Evolutionary conservation across 768 basidiomycete species (phyloP).

Genomic region (Fomitopsis serialis): DNA sequence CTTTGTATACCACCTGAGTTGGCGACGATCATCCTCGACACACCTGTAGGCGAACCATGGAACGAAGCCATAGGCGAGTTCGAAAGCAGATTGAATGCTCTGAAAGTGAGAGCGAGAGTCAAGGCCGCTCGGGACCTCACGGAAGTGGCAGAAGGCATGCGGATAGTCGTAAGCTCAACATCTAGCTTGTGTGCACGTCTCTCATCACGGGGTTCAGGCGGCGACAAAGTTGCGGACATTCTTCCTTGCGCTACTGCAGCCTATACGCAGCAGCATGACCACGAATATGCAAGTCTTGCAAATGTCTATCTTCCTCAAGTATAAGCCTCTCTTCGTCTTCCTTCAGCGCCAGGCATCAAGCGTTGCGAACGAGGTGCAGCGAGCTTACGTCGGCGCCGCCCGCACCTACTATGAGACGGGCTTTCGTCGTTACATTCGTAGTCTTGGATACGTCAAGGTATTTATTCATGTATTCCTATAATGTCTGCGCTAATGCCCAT

Average conservation of each 20-base stretch:
- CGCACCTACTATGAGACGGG: constrained; percentile 95
- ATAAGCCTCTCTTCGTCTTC: constrained; percentile 76
- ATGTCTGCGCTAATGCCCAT: background rate
- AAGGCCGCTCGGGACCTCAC: constrained; percentile 81
- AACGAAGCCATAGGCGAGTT: constrained; percentile 76
- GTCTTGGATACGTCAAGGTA: constrained; percentile 76
- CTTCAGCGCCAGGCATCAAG: constrained; percentile 75
- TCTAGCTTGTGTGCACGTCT: background rate
- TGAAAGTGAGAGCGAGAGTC: constrained; percentile 73
- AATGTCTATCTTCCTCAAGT: constrained; percentile 80
- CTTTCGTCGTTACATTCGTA: constrained; percentile 84
- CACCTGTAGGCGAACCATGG: constrained; percentile 86
- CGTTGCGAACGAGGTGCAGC: constrained; percentile 83
- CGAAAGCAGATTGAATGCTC: constrained; percentile 63
- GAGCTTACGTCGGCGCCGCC: constrained; percentile 78
- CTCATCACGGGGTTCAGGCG: constrained; percentile 43
- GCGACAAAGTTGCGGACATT: constrained; percentile 85
- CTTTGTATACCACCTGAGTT: constrained; percentile 80
- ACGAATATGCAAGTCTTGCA: constrained; percentile 94
- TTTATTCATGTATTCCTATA: constrained; percentile 3
- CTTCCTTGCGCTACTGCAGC: constrained; percentile 78
- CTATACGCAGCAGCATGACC: constrained; percentile 77
- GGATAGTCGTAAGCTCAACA: constrained; percentile 69
- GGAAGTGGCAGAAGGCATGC: constrained; percentile 80
- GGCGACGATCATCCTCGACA: constrained; percentile 75